These are phyloP conservation scores for Ambrosia artemisiifolia DNA, from an alignment of 129 eudicot species.

Conservation along the genomic window DNA sequence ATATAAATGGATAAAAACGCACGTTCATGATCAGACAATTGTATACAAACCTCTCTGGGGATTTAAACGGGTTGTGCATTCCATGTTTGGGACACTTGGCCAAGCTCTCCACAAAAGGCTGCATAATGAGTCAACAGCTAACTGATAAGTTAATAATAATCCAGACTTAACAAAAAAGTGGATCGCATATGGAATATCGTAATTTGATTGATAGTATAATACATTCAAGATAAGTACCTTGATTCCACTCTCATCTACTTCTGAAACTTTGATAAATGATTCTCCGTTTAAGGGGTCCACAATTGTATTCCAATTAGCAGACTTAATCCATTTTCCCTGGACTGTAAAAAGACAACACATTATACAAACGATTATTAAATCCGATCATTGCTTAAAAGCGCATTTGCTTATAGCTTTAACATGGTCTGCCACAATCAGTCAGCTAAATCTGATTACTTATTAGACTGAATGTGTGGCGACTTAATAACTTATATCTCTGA, in stretches of 20 bases:
- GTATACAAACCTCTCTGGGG: constrained; percentile 74
- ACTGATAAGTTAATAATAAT: constrained; percentile 7
- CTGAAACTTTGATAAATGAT: constrained; percentile 80
- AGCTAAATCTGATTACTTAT: constrained; percentile 6
- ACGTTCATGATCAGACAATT: not conserved
- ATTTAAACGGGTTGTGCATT: constrained; percentile 86
- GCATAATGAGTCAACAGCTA: constrained; percentile 29
- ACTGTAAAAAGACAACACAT: constrained; percentile 46
- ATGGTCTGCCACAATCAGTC: not conserved
- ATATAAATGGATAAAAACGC: not conserved
- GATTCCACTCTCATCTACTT: constrained; percentile 67
- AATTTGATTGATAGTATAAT: not conserved
- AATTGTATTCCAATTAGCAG: constrained; percentile 81
- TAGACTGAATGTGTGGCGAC: not conserved
- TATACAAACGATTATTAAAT: not conserved
- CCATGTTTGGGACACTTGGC: constrained; percentile 88
- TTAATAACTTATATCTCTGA: not conserved
- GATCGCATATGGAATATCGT: not conserved
- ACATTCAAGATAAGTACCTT: constrained; percentile 42
- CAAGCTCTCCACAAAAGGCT: constrained; percentile 97
- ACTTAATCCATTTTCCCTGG: constrained; percentile 84
- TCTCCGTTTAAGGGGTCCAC: constrained; percentile 94
- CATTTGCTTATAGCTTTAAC: not conserved
- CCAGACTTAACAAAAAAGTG: not conserved
- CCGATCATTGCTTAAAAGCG: not conserved